These are phyloP conservation scores for Helicocarpus griseus DNA, from an alignment of 2,329 filamentous ascomycete genomes.

Conservation along the genomic window DNA sequence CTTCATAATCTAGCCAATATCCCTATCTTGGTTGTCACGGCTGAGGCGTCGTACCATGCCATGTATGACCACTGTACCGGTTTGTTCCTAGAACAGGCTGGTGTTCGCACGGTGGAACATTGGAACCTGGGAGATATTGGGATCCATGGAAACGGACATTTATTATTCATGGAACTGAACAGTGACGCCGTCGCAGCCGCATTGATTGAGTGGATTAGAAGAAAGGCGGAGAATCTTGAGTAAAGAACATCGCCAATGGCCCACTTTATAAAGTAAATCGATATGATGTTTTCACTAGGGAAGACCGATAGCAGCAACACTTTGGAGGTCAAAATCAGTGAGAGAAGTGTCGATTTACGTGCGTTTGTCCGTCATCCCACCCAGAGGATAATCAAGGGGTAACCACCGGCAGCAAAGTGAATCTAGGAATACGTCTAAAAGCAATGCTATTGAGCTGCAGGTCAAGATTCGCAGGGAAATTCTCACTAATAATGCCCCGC, in stretches of 20 bases:
- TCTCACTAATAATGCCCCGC: too few species aligned
- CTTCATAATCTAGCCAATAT: slow-evolving; percentile 41
- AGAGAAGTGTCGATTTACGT: slow-evolving; percentile 18
- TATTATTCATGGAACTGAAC: slow-evolving; percentile 47
- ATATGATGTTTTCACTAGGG: too few species aligned
- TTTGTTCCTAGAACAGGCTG: slow-evolving; percentile 43
- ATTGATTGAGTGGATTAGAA: slow-evolving; percentile 30
- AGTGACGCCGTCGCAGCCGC: slow-evolving; percentile 34
- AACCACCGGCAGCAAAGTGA: too few species aligned
- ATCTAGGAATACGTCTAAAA: too few species aligned
- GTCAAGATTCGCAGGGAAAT: too few species aligned
- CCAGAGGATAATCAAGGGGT: not conserved
- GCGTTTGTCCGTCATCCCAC: not conserved
- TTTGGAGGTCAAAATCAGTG: slow-evolving; percentile 39
- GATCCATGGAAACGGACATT: slow-evolving; percentile 45
- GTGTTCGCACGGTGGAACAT: slow-evolving; percentile 32
- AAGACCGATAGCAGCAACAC: too few species aligned
- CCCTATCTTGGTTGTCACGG: slow-evolving; percentile 41
- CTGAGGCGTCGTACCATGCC: slow-evolving; percentile 43
- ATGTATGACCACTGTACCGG: slow-evolving; percentile 47
- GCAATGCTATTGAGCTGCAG: too few species aligned
- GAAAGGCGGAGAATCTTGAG: not conserved
- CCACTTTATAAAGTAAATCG: too few species aligned
- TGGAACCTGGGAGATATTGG: slow-evolving; percentile 34
- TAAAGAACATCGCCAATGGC: not conserved